A percentile compares a stretch with the other conserved stretches of the same genome.
These are phyloP conservation scores for Graphilbum ipis-grandicollis DNA, from an alignment of 2,329 filamentous ascomycete genomes.

Conservation along the genomic window DNA sequence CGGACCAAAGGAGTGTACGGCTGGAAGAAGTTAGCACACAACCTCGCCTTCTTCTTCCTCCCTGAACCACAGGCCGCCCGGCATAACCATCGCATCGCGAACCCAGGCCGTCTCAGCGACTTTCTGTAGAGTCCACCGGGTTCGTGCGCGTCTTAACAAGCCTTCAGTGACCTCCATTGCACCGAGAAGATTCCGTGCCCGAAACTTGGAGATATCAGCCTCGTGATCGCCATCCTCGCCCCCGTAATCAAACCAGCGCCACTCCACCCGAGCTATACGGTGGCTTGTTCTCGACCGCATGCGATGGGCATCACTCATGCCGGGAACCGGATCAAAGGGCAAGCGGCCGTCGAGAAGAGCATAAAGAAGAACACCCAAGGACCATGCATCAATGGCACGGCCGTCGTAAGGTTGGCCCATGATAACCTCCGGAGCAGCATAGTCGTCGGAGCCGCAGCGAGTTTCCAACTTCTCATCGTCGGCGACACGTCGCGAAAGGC, in stretches of 20 bases:
- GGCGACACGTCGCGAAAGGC: slow-evolving; percentile 70
- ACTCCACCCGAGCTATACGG: slow-evolving; percentile 88
- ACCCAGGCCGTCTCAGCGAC: slow-evolving; percentile 66
- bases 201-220: slow-evolving; percentile 35
- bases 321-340: slow-evolving; percentile 80
- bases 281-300: slow-evolving; percentile 74
- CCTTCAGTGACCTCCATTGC: slow-evolving; percentile 72
- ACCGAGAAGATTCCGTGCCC: slow-evolving; percentile 48
- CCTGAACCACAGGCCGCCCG: slow-evolving; percentile 40
- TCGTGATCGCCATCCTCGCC: slow-evolving; percentile 81
- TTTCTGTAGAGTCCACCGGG: slow-evolving; percentile 57
- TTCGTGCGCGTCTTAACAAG: slow-evolving; percentile 65
- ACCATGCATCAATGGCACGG: slow-evolving; percentile 84
- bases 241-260: slow-evolving; percentile 81
- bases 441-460: slow-evolving; percentile 90
- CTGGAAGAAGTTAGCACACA: too few relatives aligned
- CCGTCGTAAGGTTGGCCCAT: slow-evolving; percentile 93
- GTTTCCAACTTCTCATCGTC: slow-evolving; percentile 83
- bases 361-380: slow-evolving; percentile 81
- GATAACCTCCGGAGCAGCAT: slow-evolving; percentile 89
- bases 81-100: slow-evolving; percentile 49
- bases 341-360: slow-evolving; percentile 83
- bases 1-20: too few relatives aligned
- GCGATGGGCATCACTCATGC: slow-evolving; percentile 56
- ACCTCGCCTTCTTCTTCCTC: slow-evolving; percentile 42